Evolutionary conservation across 108 stramenopile species (phyloP).

Genomic region (Discostella pseudostelligera): DNA sequence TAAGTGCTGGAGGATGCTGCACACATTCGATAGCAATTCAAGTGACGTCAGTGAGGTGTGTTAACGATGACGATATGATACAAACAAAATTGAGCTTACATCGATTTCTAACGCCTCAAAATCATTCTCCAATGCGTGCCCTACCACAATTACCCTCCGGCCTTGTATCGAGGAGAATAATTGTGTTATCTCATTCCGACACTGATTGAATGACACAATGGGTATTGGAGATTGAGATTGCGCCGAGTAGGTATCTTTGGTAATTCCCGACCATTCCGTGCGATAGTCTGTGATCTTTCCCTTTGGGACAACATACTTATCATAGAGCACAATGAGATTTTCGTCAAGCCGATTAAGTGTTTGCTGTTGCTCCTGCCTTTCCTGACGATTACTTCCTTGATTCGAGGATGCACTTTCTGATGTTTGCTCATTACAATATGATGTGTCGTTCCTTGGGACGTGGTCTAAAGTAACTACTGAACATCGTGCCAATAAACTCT

Average conservation of each 20-base stretch:
- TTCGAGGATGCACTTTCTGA: no score
- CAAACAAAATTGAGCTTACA: conserved; percentile 11
- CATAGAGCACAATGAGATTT: conserved; percentile 43
- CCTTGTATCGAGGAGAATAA: conserved; percentile 37
- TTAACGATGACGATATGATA: neutral
- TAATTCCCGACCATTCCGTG: conserved; percentile 51
- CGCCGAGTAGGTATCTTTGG: conserved; percentile 29
- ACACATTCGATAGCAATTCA: neutral
- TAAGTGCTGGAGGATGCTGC: neutral
- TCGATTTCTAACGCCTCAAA: conserved; percentile 51
- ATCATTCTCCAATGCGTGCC: conserved; percentile 53
- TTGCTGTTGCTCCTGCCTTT: no score
- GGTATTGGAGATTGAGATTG: conserved; percentile 18
- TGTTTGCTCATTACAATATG: no score
- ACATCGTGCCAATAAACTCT: conserved; percentile 45
- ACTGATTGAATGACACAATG: conserved; percentile 44
- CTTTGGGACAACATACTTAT: conserved; percentile 49
- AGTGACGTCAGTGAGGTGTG: neutral
- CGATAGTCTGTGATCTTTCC: conserved; percentile 50
- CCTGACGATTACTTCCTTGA: no score
- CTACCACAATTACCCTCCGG: conserved; percentile 42
- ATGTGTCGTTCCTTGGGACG: conserved; percentile 7
- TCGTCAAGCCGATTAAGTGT: conserved; percentile 9
- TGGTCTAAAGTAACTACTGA: conserved; percentile 40
- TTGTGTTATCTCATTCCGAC: conserved; percentile 42